These are phyloP conservation scores for Alternaria burnsii DNA, from an alignment of 2,329 filamentous ascomycete species.

Conservation along the genomic window DNA sequence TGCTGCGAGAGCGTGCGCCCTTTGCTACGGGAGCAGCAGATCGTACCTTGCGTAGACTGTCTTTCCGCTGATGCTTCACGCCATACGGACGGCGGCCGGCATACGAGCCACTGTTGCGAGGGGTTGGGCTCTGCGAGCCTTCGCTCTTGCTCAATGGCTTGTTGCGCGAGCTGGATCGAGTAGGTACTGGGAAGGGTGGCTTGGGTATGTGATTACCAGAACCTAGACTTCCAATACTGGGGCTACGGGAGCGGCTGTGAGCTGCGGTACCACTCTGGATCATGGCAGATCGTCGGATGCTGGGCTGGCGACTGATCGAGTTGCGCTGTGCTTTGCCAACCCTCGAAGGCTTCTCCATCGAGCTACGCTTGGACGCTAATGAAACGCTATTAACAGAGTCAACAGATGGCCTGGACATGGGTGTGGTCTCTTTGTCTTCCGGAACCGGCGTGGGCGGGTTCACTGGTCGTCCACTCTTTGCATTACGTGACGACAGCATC, in stretches of 20 bases:
- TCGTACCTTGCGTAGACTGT: constrained; percentile 79
- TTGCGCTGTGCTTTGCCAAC: constrained; percentile 45
- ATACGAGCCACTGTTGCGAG: constrained; percentile 55
- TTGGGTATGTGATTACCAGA: constrained; percentile 51
- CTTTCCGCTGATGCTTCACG: constrained; percentile 58
- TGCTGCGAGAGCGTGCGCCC: constrained; percentile 55
- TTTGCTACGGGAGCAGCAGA: constrained; percentile 77
- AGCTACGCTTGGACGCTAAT: constrained; percentile 37
- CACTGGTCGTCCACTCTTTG: constrained; percentile 58
- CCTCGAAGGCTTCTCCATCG: constrained; percentile 49
- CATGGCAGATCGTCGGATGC: constrained; percentile 80
- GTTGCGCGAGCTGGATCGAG: constrained; percentile 84
- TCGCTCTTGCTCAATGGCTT: constrained; percentile 75
- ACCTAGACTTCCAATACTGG: constrained; percentile 67
- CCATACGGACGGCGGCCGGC: constrained; percentile 52
- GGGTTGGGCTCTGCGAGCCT: constrained; percentile 78
- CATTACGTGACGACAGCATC: constrained; percentile 53
- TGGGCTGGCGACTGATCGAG: constrained; percentile 55
- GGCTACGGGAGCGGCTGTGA: constrained; percentile 72
- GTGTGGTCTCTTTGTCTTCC: constrained; percentile 51
- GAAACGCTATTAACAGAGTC: constrained; percentile 38
- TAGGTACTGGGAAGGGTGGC: constrained; percentile 92
- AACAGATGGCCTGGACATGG: constrained; percentile 40
- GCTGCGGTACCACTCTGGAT: constrained; percentile 80
- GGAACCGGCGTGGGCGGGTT: constrained; percentile 54